phyloP scores from a whole-genome alignment of 164 flowering plant species.

The Saururus chinensis region DNA sequence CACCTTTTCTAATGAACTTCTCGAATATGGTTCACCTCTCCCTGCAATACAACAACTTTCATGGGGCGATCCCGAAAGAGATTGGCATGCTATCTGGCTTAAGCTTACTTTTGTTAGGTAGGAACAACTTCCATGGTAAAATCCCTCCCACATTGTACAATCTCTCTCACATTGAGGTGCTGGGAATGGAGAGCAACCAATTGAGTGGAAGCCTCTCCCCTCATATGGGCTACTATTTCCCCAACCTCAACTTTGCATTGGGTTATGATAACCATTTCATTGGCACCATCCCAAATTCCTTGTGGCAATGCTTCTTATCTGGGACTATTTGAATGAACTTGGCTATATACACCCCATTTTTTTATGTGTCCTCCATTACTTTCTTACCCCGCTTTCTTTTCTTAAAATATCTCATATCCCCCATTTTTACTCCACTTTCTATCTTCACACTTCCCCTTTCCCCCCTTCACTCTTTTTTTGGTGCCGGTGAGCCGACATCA shows the following conservation, averaged over 20 bases:
- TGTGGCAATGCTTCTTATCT: conserved; percentile 2
- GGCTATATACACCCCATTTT: too few species aligned
- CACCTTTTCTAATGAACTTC: conserved; percentile 29
- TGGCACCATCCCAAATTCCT: neutral
- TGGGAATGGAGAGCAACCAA: neutral
- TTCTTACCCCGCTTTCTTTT: too few species aligned
- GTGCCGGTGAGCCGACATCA: too few species aligned
- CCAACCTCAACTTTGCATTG: conserved; percentile 11
- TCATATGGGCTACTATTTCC: conserved; percentile 15
- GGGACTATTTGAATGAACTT: neutral
- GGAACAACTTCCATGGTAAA: conserved; percentile 3
- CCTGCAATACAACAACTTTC: conserved; percentile 10
- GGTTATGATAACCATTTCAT: neutral
- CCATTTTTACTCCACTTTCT: too few species aligned
- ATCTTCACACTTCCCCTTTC: too few species aligned
- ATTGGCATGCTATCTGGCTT: conserved; percentile 11
- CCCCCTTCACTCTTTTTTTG: neutral
- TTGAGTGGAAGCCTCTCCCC: too few species aligned
- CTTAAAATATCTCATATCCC: too few species aligned
- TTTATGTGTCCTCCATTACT: too few species aligned
- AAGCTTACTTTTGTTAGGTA: neutral
- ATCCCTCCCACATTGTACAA: conserved; percentile 1
- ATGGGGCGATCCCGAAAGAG: conserved; percentile 17
- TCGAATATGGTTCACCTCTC: conserved; percentile 13
- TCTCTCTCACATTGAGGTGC: neutral